Evolutionary conservation across 1,284 basidiomycete species (phyloP).

Genomic region (Malassezia globosa): DNA sequence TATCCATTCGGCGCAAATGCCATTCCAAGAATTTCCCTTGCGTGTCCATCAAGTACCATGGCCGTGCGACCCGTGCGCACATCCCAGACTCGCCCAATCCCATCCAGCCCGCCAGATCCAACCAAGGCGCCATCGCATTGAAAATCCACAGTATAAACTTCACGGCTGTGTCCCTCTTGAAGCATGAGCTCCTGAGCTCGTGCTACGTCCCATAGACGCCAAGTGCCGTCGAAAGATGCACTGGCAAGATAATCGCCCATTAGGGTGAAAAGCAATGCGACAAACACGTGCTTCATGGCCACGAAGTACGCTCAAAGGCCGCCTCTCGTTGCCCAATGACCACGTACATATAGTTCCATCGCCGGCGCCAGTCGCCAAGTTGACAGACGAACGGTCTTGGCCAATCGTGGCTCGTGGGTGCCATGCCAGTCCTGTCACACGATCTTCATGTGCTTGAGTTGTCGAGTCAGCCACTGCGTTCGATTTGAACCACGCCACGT

Average conservation of each 20-base stretch:
- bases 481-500: no score
- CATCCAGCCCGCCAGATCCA: conserved; percentile 92
- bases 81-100: conserved; percentile 95
- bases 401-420: conserved; percentile 83
- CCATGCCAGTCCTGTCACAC: conserved; percentile 91
- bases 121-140: conserved; percentile 86
- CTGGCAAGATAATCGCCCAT: conserved; percentile 83
- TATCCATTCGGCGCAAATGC: conserved; percentile 93
- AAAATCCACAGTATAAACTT: conserved; percentile 88
- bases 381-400: conserved; percentile 60
- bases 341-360: conserved; percentile 77
- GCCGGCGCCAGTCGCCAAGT: conserved; percentile 80
- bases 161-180: conserved; percentile 95
- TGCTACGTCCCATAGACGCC: conserved; percentile 87
- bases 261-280: conserved; percentile 87
- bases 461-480: neutral
- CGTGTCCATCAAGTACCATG: conserved; percentile 96
- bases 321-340: conserved; percentile 57
- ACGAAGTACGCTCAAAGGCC: conserved; percentile 65
- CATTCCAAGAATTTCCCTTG: conserved; percentile 80
- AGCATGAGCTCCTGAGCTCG: conserved; percentile 69
- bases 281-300: conserved; percentile 86
- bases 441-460: conserved; percentile 75
- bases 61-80: conserved; percentile 84
- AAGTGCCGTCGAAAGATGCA: conserved; percentile 95